These are phyloP conservation scores for Fraxinus quadrangulata DNA, from an alignment of 257 asterid species.

Conservation along the genomic window DNA sequence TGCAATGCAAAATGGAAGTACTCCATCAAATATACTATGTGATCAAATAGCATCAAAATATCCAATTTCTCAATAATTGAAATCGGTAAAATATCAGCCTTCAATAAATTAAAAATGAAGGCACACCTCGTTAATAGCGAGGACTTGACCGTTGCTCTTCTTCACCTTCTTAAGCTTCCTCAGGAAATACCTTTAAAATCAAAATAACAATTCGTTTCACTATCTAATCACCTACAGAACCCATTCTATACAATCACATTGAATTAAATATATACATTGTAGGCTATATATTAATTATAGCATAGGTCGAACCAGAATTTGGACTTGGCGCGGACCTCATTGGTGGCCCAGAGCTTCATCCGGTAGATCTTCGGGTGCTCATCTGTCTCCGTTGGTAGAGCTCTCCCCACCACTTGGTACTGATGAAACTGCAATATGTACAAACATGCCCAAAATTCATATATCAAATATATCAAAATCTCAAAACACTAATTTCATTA, in stretches of 20 bases:
- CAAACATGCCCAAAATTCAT: slow-evolving; percentile 7
- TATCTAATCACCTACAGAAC: neutral
- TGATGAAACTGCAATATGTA: slow-evolving; percentile 65
- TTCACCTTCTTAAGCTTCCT: slow-evolving; percentile 90
- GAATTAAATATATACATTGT: neutral
- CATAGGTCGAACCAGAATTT: slow-evolving; percentile 55
- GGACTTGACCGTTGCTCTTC: slow-evolving; percentile 83
- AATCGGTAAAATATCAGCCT: neutral
- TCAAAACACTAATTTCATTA: slow-evolving; percentile 7
- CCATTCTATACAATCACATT: neutral
- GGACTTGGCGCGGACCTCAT: slow-evolving; percentile 88
- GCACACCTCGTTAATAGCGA: slow-evolving; percentile 83
- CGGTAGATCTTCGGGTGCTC: slow-evolving; percentile 85
- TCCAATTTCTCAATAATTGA: neutral
- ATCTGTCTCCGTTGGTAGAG: slow-evolving; percentile 77
- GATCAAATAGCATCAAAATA: neutral
- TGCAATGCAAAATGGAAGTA: neutral
- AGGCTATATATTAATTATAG: neutral
- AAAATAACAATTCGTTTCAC: neutral
- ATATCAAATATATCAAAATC: neutral
- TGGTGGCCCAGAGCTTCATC: slow-evolving; percentile 93
- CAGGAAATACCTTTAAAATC: slow-evolving; percentile 64
- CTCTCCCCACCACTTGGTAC: slow-evolving; percentile 90
- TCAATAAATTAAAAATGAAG: neutral
- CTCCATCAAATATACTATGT: neutral